Base-by-base conservation (phyloP, 371 early-diverging fungal genomes). In the Sporodiniella umbellata region DNA sequence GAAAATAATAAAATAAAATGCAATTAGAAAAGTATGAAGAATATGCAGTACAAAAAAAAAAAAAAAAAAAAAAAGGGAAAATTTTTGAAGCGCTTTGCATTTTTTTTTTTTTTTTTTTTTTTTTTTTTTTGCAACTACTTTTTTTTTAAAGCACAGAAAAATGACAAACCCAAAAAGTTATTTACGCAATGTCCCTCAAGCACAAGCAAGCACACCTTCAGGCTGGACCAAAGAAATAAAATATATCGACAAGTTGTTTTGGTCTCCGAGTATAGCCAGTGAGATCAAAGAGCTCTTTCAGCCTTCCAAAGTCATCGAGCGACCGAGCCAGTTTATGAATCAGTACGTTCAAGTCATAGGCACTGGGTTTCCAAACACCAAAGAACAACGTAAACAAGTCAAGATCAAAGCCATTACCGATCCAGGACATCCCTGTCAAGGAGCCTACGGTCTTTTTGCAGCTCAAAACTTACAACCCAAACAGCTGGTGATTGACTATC, bases 371-470 rank as follows among this genome's bases (percentile, higher is more conserved):
- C 64, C 68, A 1, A 33, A 53, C 14, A 55, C 46, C 3, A 75
- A 70, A 50, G 76, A 71, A 22, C 69, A 68, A 26, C 61, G 67
- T 18, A 58, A 63, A 4, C 66, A 73, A 37, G 46, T 73, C 45
- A 73, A 73, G 53, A 77, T 77, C 31, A 66, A 63, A 37, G 60
- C 61, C 30, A 62, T 77, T 15, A 71, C 68, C 0, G 76, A 78
- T 23, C 53, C 64, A 17, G 47, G 28, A 0, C 79, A 79, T 25
- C 79, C 79, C 5, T 76, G 77, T 50, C 75, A 61, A 56, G 75
- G 75, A 31, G 70, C 72, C 0, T 75, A 71, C 54, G 79, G 79
- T 2, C 45, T 79, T 10, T 62, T 68, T 47, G 79, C 79, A 7
- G 72, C 72, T 1, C 72, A 72, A 18, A 74, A 66, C 4, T 46